phyloP scores from a whole-genome alignment of 306 rosid species.

The Inga leiocalycina region DNA sequence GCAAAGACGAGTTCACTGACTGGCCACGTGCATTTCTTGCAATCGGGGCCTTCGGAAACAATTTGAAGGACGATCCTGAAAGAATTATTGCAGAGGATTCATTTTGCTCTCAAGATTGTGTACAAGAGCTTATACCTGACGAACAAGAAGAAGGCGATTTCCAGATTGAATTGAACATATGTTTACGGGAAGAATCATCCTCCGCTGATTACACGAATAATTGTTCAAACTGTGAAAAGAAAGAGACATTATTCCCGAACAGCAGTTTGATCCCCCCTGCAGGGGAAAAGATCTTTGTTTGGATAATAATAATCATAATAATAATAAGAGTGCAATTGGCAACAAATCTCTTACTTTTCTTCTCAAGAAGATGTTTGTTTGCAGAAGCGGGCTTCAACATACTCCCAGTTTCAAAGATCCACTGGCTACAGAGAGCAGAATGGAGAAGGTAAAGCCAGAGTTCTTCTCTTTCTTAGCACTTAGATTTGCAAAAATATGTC shows the following conservation, averaged over 20 bases:
- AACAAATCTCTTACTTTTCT: constrained; percentile 66
- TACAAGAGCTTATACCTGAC: constrained; percentile 41
- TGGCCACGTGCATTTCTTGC: constrained; percentile 69
- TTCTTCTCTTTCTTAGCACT: not conserved
- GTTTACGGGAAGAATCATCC: constrained; percentile 16
- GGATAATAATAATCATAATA: constrained; percentile 24
- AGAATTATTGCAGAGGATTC: constrained; percentile 35
- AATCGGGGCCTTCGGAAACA: constrained; percentile 74
- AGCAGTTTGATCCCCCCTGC: constrained; percentile 22
- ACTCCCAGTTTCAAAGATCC: constrained; percentile 51
- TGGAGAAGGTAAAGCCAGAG: constrained; percentile 59
- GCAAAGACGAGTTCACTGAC: constrained; percentile 57
- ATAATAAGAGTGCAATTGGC: constrained; percentile 41
- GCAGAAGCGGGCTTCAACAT: constrained; percentile 52
- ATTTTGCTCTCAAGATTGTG: constrained; percentile 41
- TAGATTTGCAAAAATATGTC: not conserved
- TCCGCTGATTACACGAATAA: constrained; percentile 19
- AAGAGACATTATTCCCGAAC: constrained; percentile 28
- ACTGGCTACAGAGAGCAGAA: constrained; percentile 53
- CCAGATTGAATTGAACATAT: constrained; percentile 45
- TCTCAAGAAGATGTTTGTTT: constrained; percentile 66
- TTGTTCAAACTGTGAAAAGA: constrained; percentile 24
- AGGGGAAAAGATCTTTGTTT: constrained; percentile 48
- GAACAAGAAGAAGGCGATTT: constrained; percentile 37
- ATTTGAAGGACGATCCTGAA: constrained; percentile 37